Evolutionary conservation across 805 yeast genomes (phyloP).

Genomic region (Sugiyamaella valdiviana): DNA sequence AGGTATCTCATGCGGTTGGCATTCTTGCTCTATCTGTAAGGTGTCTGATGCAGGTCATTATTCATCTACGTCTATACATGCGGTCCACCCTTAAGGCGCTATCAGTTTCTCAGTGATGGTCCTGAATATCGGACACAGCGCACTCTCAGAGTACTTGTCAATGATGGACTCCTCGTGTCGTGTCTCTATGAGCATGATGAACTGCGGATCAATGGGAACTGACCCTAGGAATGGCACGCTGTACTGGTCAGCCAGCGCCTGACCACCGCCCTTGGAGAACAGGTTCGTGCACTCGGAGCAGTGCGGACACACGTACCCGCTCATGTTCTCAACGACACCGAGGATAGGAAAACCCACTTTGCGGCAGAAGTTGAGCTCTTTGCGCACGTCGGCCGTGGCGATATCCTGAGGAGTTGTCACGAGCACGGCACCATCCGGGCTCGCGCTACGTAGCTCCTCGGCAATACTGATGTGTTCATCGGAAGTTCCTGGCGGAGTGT

Average conservation of each 20-base stretch:
- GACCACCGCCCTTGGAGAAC: conserved; percentile 92
- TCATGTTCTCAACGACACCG: conserved; percentile 94
- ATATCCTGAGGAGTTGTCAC: conserved; percentile 96
- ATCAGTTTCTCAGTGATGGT: conserved; percentile 12
- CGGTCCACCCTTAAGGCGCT: not conserved
- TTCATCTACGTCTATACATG: not conserved
- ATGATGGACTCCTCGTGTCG: conserved; percentile 26
- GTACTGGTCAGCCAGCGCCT: conserved; percentile 54
- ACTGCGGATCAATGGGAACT: conserved; percentile 89
- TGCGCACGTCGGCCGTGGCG: conserved; percentile 88
- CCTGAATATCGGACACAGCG: conserved; percentile 41
- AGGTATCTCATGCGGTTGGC: no score
- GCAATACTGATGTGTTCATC: conserved; percentile 98
- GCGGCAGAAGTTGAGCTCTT: conserved; percentile 85
- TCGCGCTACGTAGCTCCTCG: conserved; percentile 65
- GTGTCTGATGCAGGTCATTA: not conserved
- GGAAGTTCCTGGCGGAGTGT: conserved; percentile 98
- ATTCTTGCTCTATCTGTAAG: not conserved
- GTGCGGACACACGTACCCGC: conserved; percentile 91
- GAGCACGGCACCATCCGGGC: conserved; percentile 85
- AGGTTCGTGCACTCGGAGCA: conserved; percentile 85
- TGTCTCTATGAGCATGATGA: conserved; percentile 79
- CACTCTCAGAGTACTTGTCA: conserved; percentile 27
- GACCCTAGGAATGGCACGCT: conserved; percentile 69
- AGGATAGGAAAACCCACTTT: conserved; percentile 75